Base-by-base conservation (phyloP, 768 basidiomycete species). In the Pulveroboletus sp. region DNA sequence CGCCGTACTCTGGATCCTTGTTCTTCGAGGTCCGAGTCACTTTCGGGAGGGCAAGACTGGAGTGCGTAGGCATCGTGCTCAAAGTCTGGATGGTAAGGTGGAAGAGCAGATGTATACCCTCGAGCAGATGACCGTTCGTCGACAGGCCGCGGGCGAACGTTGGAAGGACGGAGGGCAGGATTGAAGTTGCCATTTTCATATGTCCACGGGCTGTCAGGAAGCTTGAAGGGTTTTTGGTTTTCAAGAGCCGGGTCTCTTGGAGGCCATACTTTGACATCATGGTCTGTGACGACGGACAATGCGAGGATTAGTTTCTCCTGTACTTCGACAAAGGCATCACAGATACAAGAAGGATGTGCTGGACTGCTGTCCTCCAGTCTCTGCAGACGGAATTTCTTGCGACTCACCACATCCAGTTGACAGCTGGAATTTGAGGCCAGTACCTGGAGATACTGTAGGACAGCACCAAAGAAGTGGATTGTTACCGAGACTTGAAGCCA, bases 401-500 rank as follows among this genome's bases (percentile, higher is more conserved):
- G 75, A 88, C 89, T 89, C 76, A 91, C 90, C 86, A 61, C 82
- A 78, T 49, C 75, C 80, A 31, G 77, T 72, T 6, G 82, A 79
- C 31, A 97, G 71, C 47, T 86, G 80, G 65, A 81, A 99, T 47
- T 75, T 84, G 23, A 95, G 68, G 1, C 95, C 95, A 35, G 78
- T 80, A 1, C 90, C 93, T 3, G 74, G 75, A 2, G 79, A 69
- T 19, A 68, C 67, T 5, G 76, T 79, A 4, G 95, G 95, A 69
- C 84, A 91, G 57, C 90, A 89, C 94, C 95, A 98, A 6, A 87
- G 49, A 29, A 87, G 69, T 1, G 85, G 81, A 45, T 82, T 89
- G 20, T 59, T 64, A 1, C 97, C 97, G 0, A 99, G 75, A 10
- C 95, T 75, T 10, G 89, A 80, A 51, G 80, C 73, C 19, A 94